Evolutionary conservation across 805 yeast genomes (phyloP).

Genomic region (Metschnikowia hibisci): DNA sequence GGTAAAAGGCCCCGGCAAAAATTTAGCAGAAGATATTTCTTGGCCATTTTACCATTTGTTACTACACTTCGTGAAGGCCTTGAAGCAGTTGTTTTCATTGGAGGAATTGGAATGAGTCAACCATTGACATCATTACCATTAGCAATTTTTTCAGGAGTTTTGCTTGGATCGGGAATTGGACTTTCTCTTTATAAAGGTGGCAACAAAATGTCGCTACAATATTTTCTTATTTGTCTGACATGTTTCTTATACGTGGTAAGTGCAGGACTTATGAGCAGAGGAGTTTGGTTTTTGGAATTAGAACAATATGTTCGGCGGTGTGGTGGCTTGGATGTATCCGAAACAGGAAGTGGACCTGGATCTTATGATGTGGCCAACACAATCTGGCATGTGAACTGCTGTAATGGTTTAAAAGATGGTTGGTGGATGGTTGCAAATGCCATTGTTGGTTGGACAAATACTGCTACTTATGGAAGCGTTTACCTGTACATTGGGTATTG

Average conservation of each 20-base stretch:
- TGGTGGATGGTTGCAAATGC: conserved; percentile 48
- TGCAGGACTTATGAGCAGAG: conserved; percentile 43
- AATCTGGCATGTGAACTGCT: conserved; percentile 47
- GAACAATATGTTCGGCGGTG: conserved; percentile 36
- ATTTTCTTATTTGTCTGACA: conserved; percentile 36
- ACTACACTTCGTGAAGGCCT: conserved; percentile 29
- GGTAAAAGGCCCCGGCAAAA: conserved; percentile 6
- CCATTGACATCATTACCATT: conserved; percentile 19
- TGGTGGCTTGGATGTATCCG: conserved; percentile 41
- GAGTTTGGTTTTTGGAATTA: conserved; percentile 43
- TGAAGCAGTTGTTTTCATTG: conserved; percentile 68
- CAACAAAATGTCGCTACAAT: conserved; percentile 39
- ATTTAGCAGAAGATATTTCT: conserved; percentile 23
- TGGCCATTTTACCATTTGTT: conserved; percentile 26
- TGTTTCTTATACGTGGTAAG: conserved; percentile 42
- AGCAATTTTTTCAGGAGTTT: conserved; percentile 26
- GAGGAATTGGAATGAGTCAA: conserved; percentile 26
- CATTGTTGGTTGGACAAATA: conserved; percentile 44
- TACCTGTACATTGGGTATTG: conserved; percentile 35
- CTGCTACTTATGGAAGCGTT: conserved; percentile 45
- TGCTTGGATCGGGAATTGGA: conserved; percentile 34
- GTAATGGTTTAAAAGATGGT: conserved; percentile 42
- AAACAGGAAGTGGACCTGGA: conserved; percentile 46
- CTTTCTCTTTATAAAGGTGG: conserved; percentile 37
- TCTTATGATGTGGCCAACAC: conserved; percentile 38